phyloP scores from a whole-genome alignment of 2,329 filamentous ascomycete species.

The Sporothrix curviconia region DNA sequence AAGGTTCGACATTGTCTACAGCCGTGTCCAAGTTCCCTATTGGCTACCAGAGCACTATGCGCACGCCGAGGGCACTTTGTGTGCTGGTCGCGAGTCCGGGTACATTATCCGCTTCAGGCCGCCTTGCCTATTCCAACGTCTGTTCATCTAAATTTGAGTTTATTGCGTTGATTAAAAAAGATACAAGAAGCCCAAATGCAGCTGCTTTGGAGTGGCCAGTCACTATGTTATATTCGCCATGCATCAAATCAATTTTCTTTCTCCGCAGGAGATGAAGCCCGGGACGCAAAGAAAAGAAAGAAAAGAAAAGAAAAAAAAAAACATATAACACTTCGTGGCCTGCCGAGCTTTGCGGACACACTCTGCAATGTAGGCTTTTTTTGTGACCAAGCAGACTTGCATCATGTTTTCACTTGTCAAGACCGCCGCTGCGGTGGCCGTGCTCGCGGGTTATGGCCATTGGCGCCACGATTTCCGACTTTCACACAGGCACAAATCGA shows the following conservation, averaged over 20 bases:
- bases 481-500: slow-evolving; percentile 23
- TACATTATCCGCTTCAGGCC: neutral
- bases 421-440: neutral
- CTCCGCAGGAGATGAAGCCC: no score
- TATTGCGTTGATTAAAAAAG: no score
- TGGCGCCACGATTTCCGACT: slow-evolving; percentile 14
- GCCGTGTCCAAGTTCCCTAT: neutral
- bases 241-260: no score
- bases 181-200: no score
- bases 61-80: neutral
- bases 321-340: no score
- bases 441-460: slow-evolving; percentile 1
- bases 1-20: no score
- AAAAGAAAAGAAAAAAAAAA: no score
- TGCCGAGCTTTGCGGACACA: neutral
- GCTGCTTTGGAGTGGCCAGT: no score
- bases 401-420: neutral
- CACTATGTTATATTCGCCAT: neutral
- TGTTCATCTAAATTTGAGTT: neutral
- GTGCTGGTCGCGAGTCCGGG: neutral
- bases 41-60: neutral
- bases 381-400: neutral
- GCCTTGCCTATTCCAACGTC: neutral
- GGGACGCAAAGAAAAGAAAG: no score
- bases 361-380: neutral